Conservation (phyloP, 2,329 filamentous ascomycete species). For the Bipolaris victoriae region DNA sequence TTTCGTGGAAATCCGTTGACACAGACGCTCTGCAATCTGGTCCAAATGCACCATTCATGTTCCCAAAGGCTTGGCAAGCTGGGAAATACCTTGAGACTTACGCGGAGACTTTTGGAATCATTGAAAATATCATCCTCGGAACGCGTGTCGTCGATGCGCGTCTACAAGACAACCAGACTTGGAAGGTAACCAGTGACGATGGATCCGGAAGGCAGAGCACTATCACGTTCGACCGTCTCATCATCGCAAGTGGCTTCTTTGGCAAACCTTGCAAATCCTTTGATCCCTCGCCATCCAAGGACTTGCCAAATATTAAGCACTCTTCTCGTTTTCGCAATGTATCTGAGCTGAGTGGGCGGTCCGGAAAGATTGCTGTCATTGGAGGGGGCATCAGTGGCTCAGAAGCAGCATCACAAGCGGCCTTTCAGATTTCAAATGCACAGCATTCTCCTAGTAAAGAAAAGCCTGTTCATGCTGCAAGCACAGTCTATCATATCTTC, state of each 20-base stretch:
- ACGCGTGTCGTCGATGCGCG: conserved; percentile 43
- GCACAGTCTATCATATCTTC: conserved; percentile 70
- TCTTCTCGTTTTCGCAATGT: conserved; percentile 40
- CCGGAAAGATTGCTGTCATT: conserved; percentile 71
- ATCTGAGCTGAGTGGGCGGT: conserved; percentile 20
- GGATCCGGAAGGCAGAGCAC: conserved; percentile 16
- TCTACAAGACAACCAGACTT: conserved; percentile 23
- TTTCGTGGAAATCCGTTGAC: conserved; percentile 68
- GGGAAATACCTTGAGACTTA: conserved; percentile 75
- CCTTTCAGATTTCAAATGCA: conserved; percentile 71
- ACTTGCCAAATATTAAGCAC: conserved; percentile 28
- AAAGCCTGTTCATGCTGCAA: conserved; percentile 44
- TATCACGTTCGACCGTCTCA: conserved; percentile 68
- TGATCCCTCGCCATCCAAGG: conserved; percentile 8
- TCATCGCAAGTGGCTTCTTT: conserved; percentile 80
- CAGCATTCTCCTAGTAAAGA: conserved; percentile 56
- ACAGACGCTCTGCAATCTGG: conserved; percentile 37
- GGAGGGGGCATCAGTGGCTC: conserved; percentile 85
- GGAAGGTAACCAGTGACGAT: conserved; percentile 27
- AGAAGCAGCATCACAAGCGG: conserved; percentile 76
- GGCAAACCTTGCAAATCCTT: conserved; percentile 43
- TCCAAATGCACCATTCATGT: conserved; percentile 58
- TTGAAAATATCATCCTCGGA: conserved; percentile 59
- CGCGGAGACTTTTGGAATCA: conserved; percentile 61
- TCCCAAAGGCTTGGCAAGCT: conserved; percentile 79